Evolutionary conservation across 179 eudicot genomes (phyloP).

Genomic region (Corrigiola litoralis): DNA sequence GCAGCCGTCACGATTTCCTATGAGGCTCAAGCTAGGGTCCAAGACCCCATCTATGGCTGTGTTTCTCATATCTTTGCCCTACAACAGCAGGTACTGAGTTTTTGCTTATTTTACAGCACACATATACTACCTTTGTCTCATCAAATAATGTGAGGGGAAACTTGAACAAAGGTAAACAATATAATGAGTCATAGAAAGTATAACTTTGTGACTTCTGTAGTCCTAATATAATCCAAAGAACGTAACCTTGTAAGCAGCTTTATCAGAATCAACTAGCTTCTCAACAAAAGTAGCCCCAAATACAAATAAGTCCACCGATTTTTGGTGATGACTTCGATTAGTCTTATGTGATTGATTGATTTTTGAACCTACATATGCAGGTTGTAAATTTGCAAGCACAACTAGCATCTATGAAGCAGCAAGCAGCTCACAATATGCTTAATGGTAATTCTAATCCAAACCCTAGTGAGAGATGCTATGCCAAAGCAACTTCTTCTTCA

Average conservation of each 20-base stretch:
- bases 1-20: constrained; percentile 86
- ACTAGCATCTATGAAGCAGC: constrained; percentile 61
- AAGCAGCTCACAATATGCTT: constrained; percentile 43
- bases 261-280: too few species aligned
- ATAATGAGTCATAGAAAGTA: too few species aligned
- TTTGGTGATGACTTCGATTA: not conserved
- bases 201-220: too few species aligned
- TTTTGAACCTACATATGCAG: too few species aligned
- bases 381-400: constrained; percentile 88
- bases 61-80: constrained; percentile 87
- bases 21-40: constrained; percentile 94
- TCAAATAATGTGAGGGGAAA: too few species aligned
- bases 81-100: constrained; percentile 73
- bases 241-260: too few species aligned
- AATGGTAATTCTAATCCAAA: constrained; percentile 34
- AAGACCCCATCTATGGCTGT: constrained; percentile 93
- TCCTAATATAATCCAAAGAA: too few species aligned
- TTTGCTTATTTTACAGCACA: too few species aligned
- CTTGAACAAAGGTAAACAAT: too few species aligned
- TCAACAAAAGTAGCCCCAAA: too few species aligned
- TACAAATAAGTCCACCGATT: too few species aligned
- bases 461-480: constrained; percentile 45
- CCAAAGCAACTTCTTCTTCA: constrained; percentile 26
- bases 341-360: not conserved
- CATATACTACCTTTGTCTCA: too few species aligned